Base-by-base conservation (phyloP, 805 yeast genomes). In the Pichia insulana region DNA sequence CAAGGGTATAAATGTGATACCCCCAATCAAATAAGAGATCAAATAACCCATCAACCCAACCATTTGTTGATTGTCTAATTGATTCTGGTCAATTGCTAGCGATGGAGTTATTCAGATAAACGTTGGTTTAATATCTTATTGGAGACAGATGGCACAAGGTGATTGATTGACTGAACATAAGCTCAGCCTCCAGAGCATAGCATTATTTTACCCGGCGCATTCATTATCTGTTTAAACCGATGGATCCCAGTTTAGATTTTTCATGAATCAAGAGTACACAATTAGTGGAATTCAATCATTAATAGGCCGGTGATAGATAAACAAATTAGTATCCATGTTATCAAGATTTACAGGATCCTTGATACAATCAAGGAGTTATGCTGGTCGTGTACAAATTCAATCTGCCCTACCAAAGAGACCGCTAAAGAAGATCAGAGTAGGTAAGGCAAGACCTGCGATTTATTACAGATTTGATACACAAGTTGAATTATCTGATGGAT, bases 401-500 rank as follows among this genome's bases (percentile, higher is more conserved):
- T 47, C 55, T 3, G 58, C 62, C 10, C 52, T 64, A 16, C 64
- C 68, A 26, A 42, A 43, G 43, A 74, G 90, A 65, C 87, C 86
- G 40, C 60, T 74, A 63, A 80, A 76, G 59, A 81, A 77, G 59
- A 82, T 84, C 53, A 63, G 68, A 46, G 63, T 80, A 43, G 97
- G 97, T 43, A 83, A 83, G 59, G 88, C 96, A 15, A 77, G 97
- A 63, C 97, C 97, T 2, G 88, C 96, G 28, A 83, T 92, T 33
- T 89, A 86, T 63, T 76, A 90, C 65, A 86, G 86, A 61, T 92
- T 92, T 60, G 88, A 90, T 50, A 83, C 89, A 27, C 64, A 73
- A 30, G 89, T 92, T n/a, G 95, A 90, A 63, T 71, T 89, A 45
- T 82, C 94, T 50, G 98, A 92, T 60, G 98, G 98, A 2, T 83